Evolutionary conservation across 2,329 filamentous ascomycete genomes (phyloP).

Genomic region (Trichoderma sp.): DNA sequence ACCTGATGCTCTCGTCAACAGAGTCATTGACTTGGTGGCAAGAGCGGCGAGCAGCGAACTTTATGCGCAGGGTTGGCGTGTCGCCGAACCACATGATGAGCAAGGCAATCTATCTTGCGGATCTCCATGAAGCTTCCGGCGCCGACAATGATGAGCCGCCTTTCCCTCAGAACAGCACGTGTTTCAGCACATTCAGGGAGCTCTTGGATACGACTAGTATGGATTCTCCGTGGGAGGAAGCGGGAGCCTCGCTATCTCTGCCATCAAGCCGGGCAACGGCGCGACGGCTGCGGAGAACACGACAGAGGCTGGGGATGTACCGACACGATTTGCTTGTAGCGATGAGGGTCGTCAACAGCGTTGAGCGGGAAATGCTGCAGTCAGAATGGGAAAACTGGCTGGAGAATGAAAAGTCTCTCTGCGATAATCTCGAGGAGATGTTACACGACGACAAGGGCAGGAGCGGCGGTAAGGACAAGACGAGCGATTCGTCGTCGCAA

Average conservation of each 20-base stretch:
- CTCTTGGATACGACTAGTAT: slow-evolving; percentile 58
- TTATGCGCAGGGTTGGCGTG: slow-evolving; percentile 80
- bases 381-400: slow-evolving; percentile 96
- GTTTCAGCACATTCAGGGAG: slow-evolving; percentile 61
- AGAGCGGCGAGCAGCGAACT: slow-evolving; percentile 74
- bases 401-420: slow-evolving; percentile 71
- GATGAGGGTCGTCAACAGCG: slow-evolving; percentile 81
- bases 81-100: slow-evolving; percentile 77
- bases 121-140: slow-evolving; percentile 66
- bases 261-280: slow-evolving; percentile 54
- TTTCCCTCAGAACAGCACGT: slow-evolving; percentile 51
- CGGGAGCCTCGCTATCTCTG: slow-evolving; percentile 47
- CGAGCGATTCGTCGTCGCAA: slow-evolving; percentile 30
- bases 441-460: slow-evolving; percentile 35
- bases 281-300: slow-evolving; percentile 70
- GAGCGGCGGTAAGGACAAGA: slow-evolving; percentile 23
- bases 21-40: slow-evolving; percentile 79
- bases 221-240: slow-evolving; percentile 55
- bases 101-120: slow-evolving; percentile 77
- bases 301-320: slow-evolving; percentile 78
- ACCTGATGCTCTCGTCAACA: slow-evolving; percentile 71
- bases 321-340: slow-evolving; percentile 89
- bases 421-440: slow-evolving; percentile 58
- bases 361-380: slow-evolving; percentile 81
- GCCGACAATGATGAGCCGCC: slow-evolving; percentile 32